phyloP scores from a whole-genome alignment of 1,139 yeast genomes.

The Scheffersomyces segobiensis region DNA sequence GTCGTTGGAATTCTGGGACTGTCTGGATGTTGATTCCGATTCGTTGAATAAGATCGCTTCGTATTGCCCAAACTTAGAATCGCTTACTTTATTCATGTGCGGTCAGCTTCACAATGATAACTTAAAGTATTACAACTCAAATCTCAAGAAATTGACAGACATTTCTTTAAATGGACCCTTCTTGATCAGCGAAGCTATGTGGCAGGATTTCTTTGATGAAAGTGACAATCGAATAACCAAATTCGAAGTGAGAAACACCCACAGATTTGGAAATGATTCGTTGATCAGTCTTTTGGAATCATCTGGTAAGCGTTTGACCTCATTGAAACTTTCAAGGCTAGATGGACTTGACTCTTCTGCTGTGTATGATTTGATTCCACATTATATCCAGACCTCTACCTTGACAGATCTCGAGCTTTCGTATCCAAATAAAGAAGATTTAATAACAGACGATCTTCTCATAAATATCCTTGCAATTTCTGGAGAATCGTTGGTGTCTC shows the following conservation, averaged over 20 bases:
- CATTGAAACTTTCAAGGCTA: slow-evolving; percentile 56
- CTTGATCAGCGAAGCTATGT: slow-evolving; percentile 67
- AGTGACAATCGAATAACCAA: slow-evolving; percentile 28
- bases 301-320: slow-evolving; percentile 57
- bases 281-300: slow-evolving; percentile 61
- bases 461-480: slow-evolving; percentile 62
- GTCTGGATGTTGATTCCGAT: slow-evolving; percentile 72
- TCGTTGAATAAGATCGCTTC: slow-evolving; percentile 73
- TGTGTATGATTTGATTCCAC: slow-evolving; percentile 65
- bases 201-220: slow-evolving; percentile 71
- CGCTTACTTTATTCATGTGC: slow-evolving; percentile 80
- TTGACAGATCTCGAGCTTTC: slow-evolving; percentile 65
- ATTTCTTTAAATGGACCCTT: slow-evolving; percentile 84
- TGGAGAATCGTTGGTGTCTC: slow-evolving; percentile 58
- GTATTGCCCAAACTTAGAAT: slow-evolving; percentile 71
- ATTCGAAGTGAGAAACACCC: slow-evolving; percentile 77
- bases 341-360: slow-evolving; percentile 66
- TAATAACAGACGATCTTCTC: slow-evolving; percentile 70
- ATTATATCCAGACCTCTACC: slow-evolving; percentile 47
- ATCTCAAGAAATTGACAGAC: slow-evolving; percentile 53
- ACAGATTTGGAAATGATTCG: slow-evolving; percentile 72
- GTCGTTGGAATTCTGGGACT: slow-evolving; percentile 81
- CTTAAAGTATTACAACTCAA: slow-evolving; percentile 58
- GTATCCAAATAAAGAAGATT: slow-evolving; percentile 63
- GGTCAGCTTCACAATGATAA: slow-evolving; percentile 87